Evolutionary conservation across 2,329 filamentous ascomycete genomes (phyloP).

Genomic region (Verticillium longisporum): DNA sequence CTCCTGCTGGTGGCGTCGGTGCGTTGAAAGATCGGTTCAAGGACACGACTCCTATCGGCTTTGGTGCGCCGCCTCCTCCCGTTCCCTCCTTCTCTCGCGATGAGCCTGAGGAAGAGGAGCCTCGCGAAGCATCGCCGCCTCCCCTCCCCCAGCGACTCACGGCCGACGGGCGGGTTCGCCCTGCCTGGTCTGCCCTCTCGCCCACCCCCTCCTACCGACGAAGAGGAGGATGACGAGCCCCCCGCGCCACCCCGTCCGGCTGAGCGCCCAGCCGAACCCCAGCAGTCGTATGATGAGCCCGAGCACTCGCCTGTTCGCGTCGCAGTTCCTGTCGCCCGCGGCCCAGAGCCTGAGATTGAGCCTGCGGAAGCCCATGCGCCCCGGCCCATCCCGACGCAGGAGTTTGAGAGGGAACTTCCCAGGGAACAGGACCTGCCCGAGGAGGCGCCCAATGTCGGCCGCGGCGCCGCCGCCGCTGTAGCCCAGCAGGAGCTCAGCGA

Average conservation of each 20-base stretch:
- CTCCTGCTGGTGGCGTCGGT: conserved; percentile 57
- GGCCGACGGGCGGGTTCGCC: conserved; percentile 68
- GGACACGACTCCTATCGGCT: conserved; percentile 64
- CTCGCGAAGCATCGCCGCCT: conserved; percentile 40
- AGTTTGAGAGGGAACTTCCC: conserved; percentile 56
- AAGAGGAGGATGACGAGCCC: conserved; percentile 51
- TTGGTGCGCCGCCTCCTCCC: conserved; percentile 19
- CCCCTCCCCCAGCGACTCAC: conserved; percentile 45
- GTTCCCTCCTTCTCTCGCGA: not conserved
- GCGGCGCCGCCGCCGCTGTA: conserved; percentile 51
- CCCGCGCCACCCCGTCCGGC: conserved; percentile 23
- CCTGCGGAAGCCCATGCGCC: conserved; percentile 41
- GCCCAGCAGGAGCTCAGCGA: conserved; percentile 38
- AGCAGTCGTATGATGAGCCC: conserved; percentile 33
- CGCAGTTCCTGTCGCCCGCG: conserved; percentile 75
- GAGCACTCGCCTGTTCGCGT: conserved; percentile 74
- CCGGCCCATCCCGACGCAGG: conserved; percentile 52
- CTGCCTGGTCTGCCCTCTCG: conserved; percentile 69
- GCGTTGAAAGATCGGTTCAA: conserved; percentile 80
- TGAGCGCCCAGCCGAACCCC: not conserved
- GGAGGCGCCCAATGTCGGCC: conserved; percentile 49
- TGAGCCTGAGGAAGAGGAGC: conserved; percentile 5
- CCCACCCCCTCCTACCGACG: conserved; percentile 46
- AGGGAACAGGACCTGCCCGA: conserved; percentile 58
- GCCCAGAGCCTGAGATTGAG: conserved; percentile 45